Base-by-base conservation (phyloP, 1,284 basidiomycete genomes). In the Ustilago shanxiensis region DNA sequence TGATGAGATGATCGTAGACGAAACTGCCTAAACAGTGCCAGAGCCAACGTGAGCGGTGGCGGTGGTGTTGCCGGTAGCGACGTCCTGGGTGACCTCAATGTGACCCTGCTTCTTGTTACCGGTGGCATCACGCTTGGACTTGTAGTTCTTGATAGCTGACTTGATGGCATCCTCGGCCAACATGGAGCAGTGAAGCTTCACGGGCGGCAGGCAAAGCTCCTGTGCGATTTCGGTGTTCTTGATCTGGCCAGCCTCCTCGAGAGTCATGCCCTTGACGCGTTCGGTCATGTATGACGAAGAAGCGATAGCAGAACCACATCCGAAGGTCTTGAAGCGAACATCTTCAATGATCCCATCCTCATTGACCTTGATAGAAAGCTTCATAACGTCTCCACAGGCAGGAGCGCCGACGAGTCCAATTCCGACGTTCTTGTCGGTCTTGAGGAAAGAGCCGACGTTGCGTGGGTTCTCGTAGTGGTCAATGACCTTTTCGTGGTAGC, bases 181-280 rank as follows among this genome's bases (percentile, higher is more conserved):
- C 92, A 99, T 94, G 91, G 88, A 88, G 87, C 88, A 89, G 80
- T 89, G 88, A 22, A 89, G 87, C 88, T 99, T 99, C 85, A 99
- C 97, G 49, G 97, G 97, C 10, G 97, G 97, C 59, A 99, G 88
- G 56, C 81, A 83, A 33, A 86, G 81, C 62, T 98, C 95, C 88
- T 98, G 95, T 10, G 97, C 97, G 85, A 99, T 99, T 87, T 99
- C 97, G 9, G 96, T 99, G 89, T 99, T 99, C 88, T 95, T 97
- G 85, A 99, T 98, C 85, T 92, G 91, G 65, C 93, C 94, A 14
- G 97, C 97, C 78, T 96, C 93, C 65, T 98, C 95, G 63, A 99
- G 88, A 18, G 92, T 92, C 80, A 99, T 89, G 26, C 97, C 97
- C 88, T 93, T 97, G 79, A 99, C 95, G 58, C 95, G 92, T 88